Base-by-base conservation (phyloP, 1,284 basidiomycete genomes). In the Trametes sp. region DNA sequence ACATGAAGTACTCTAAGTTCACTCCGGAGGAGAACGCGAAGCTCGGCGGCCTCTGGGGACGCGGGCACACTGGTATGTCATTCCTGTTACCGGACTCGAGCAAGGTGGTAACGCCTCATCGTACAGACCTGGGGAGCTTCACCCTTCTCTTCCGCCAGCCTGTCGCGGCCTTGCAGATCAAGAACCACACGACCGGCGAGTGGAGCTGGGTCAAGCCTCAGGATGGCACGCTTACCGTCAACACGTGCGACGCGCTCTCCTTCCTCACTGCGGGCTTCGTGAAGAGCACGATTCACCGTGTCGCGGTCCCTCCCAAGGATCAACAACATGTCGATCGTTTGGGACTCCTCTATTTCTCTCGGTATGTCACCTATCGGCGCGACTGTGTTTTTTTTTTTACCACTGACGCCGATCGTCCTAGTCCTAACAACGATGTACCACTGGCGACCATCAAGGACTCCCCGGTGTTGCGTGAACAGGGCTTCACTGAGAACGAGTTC, bases 1-100 rank as follows among this genome's bases (percentile, higher is more conserved):
- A 84, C 77, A 86, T 86, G 84, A 80, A 83, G 70, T 86, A 85
- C 74, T 67, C 70, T 61, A 82, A 82, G 70, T 82, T 78, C 70
- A 74, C 77, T 11, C 74, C 76, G 0, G 81, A 82, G 66, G 79
- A 84, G 70, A 81, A 80, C 62, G 71, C 70, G 24, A 75, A 76
- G 64, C 67, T 84, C 36, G 73, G 72, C 31, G 72, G 78, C 31
- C 73, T 81, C 51, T 84, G 81, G 79, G 72, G 74, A 13, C 70
- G 73, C 16, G 84, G 83, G 2, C 84, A 86, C 71, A 86, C 84
- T 21, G 59, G 59, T 60, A 36, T 7, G 42, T 19, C 24, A 21
- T 5, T 2, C 1, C 24, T 6, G 21, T 46, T 16, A 16, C 42
- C 6, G 4, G 4, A 14, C 41, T 31, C 4, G 14, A 21, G 21